These are phyloP conservation scores for Globisporangium mamillatum DNA, from an alignment of 352 stramenopile species.

Conservation along the genomic window DNA sequence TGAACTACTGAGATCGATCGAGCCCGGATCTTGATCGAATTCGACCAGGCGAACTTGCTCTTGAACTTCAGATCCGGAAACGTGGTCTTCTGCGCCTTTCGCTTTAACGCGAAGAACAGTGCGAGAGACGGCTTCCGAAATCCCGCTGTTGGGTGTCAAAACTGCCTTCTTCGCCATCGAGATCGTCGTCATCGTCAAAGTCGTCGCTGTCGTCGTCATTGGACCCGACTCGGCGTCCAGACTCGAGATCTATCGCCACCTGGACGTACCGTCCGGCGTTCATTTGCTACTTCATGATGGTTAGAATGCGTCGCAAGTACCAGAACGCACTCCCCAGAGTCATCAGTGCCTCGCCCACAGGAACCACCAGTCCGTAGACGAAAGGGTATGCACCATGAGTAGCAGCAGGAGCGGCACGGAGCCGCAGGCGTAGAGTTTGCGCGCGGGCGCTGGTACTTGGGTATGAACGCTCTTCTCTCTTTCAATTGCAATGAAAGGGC, in stretches of 20 bases:
- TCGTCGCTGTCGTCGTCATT: slow-evolving; percentile 38
- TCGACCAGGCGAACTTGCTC: no score
- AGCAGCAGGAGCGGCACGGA: no score
- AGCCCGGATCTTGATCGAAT: no score
- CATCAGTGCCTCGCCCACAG: slow-evolving; percentile 20
- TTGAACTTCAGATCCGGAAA: no score
- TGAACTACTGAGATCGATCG: no score
- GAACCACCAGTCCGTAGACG: slow-evolving; percentile 37
- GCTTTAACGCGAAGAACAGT: no score
- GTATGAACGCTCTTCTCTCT: no score
- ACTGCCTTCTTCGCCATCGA: not conserved
- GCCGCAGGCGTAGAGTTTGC: no score
- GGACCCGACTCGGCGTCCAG: slow-evolving; percentile 26
- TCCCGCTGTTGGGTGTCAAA: not conserved
- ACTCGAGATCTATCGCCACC: slow-evolving; percentile 45
- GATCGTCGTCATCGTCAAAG: slow-evolving; percentile 28
- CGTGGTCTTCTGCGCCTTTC: no score
- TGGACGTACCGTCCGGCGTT: slow-evolving; percentile 46
- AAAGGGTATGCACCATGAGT: slow-evolving; percentile 21
- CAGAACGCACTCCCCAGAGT: slow-evolving; percentile 31
- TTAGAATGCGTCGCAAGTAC: slow-evolving; percentile 31
- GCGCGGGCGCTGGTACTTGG: no score
- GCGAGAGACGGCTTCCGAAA: no score
- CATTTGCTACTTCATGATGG: slow-evolving; percentile 46
- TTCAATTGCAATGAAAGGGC: no score